These are phyloP conservation scores for Zea luxurians DNA, from an alignment of 176 grass and related monocot genomes.

Conservation along the genomic window DNA sequence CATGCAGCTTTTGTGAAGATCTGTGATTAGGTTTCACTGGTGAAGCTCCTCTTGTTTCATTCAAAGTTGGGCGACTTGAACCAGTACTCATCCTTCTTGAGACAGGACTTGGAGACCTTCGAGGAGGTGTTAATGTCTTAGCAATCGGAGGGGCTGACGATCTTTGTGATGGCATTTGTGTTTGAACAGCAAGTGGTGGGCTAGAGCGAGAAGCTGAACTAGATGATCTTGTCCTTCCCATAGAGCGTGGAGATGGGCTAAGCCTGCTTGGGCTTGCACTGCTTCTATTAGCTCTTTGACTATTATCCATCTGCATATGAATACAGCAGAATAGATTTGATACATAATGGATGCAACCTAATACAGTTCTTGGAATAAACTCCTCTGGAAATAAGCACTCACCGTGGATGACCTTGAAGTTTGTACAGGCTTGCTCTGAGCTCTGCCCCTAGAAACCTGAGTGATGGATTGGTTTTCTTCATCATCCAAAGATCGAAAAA, in stretches of 20 bases:
- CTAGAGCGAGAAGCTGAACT: conserved; percentile 69
- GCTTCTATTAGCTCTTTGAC: conserved; percentile 72
- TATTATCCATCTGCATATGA: conserved; percentile 57
- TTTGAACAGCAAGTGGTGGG: conserved; percentile 52
- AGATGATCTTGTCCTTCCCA: conserved; percentile 58
- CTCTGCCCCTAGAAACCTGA: conserved; percentile 66
- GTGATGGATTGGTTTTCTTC: conserved; percentile 47
- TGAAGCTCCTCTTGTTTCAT: conserved; percentile 65
- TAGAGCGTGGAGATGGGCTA: conserved; percentile 68
- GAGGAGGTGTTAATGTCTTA: conserved; percentile 58
- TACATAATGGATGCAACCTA: conserved; percentile 1
- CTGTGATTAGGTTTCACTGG: conserved; percentile 57
- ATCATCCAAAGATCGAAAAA: conserved; percentile 87
- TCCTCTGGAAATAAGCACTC: conserved; percentile 21
- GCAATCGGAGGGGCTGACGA: conserved; percentile 62
- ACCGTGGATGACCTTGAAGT: conserved; percentile 77
- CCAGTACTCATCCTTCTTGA: conserved; percentile 73
- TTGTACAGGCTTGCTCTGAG: conserved; percentile 60
- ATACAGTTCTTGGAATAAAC: conserved; percentile 30
- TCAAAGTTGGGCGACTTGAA: conserved; percentile 43
- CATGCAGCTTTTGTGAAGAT: conserved; percentile 69
- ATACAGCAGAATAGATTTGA: conserved; percentile 17
- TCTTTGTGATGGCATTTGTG: conserved; percentile 51
- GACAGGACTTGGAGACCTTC: conserved; percentile 70
- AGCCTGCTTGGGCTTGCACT: conserved; percentile 80